Conservation (phyloP, 2,329 filamentous ascomycete genomes). For the Coccinonectria pachysandricola region DNA sequence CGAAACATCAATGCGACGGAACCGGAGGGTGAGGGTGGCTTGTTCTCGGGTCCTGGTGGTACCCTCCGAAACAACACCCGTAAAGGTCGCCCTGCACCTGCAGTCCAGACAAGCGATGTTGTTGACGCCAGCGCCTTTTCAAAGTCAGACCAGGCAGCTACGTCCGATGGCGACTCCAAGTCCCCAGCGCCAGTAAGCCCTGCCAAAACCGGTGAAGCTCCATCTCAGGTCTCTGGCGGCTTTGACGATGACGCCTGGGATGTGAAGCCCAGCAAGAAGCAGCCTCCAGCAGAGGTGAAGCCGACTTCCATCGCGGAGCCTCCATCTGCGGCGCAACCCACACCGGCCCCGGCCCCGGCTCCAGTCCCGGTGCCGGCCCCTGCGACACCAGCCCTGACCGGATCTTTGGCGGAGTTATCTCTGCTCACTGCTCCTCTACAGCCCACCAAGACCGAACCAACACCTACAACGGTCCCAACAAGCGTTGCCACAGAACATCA, state of each 20-base stretch:
- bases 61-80: slow-evolving; percentile 87
- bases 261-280: slow-evolving; percentile 69
- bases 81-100: slow-evolving; percentile 78
- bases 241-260: slow-evolving; percentile 99
- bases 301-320: no score
- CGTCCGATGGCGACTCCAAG: slow-evolving; percentile 12
- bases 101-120: slow-evolving; percentile 75
- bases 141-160: slow-evolving; percentile 34
- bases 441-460: slow-evolving; percentile 33
- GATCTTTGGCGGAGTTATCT: slow-evolving; percentile 53
- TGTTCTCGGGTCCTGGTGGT: slow-evolving; percentile 92
- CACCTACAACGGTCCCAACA: no score
- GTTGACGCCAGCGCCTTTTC: slow-evolving; percentile 83
- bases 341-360: slow-evolving; percentile 15
- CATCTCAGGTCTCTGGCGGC: no score
- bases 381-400: slow-evolving; percentile 47
- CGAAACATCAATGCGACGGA: slow-evolving; percentile 9
- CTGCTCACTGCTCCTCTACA: slow-evolving; percentile 42
- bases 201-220: slow-evolving; percentile 18
- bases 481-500: no score
- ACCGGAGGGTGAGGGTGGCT: slow-evolving; percentile 44
- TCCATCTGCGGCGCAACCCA: slow-evolving; percentile 3
- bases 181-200: slow-evolving; percentile 14
- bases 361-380: slow-evolving; percentile 14
- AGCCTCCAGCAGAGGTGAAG: slow-evolving; percentile 12